Evolutionary conservation across 139 green algal genomes (phyloP).

Genomic region (Nannochloris sp.): DNA sequence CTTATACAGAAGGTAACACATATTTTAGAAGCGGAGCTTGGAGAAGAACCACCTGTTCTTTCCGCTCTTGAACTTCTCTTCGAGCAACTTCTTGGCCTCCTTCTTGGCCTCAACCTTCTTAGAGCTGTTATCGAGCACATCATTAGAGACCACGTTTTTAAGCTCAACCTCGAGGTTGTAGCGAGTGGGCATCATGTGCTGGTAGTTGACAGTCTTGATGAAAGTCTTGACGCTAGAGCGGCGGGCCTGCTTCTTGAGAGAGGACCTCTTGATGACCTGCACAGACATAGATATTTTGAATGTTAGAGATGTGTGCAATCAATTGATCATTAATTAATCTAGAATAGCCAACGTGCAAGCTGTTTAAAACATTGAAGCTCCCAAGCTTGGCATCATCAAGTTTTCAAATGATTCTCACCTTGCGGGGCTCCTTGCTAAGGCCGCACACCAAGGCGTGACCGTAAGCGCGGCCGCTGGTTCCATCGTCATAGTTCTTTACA

Average conservation of each 20-base stretch:
- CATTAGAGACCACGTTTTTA: constrained; percentile 74
- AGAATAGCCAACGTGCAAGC: not conserved
- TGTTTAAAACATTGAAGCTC: not conserved
- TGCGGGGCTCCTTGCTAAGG: constrained; percentile 91
- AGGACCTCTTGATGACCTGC: constrained; percentile 77
- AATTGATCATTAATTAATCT: no score
- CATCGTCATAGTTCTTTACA: constrained; percentile 97
- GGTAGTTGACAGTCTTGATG: constrained; percentile 99
- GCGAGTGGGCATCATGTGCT: constrained; percentile 99
- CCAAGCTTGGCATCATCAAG: not conserved
- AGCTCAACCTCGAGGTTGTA: constrained; percentile 98
- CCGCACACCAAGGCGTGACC: constrained; percentile 91
- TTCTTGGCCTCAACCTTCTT: constrained; percentile 86
- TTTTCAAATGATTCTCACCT: constrained; percentile 52
- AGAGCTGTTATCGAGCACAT: constrained; percentile 77
- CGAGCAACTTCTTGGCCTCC: constrained; percentile 88
- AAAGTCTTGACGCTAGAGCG: constrained; percentile 82
- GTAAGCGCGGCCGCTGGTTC: constrained; percentile 73
- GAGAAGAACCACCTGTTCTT: constrained; percentile 99
- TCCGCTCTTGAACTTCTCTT: constrained; percentile 99
- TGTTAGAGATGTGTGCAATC: not conserved
- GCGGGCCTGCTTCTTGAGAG: constrained; percentile 56
- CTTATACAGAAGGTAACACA: no score
- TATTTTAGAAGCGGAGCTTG: constrained; percentile 90
- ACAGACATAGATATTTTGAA: not conserved